These are phyloP conservation scores for Phlebopus sp. DNA, from an alignment of 1,284 basidiomycete genomes.

Conservation along the genomic window DNA sequence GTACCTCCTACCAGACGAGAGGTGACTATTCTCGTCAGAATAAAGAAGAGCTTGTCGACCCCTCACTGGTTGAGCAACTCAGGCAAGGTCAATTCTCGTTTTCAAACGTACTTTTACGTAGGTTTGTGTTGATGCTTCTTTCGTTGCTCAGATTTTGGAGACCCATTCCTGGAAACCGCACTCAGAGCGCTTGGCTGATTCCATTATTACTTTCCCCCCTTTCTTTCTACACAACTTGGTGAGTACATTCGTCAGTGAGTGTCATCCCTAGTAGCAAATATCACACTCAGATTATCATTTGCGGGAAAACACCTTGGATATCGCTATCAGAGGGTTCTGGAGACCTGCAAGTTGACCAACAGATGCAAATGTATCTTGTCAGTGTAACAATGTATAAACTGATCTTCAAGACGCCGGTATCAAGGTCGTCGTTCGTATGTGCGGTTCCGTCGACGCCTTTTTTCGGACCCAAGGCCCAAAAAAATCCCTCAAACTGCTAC, in stretches of 20 bases:
- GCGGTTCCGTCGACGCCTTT: too few relatives aligned
- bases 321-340: too few relatives aligned
- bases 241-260: not conserved
- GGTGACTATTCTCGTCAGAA: conserved; percentile 29
- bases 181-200: conserved; percentile 21
- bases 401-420: too few relatives aligned
- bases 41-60: conserved; percentile 44
- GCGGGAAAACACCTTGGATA: not conserved
- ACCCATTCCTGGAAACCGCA: conserved; percentile 42
- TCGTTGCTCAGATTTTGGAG: conserved; percentile 39
- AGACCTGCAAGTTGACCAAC: too few relatives aligned
- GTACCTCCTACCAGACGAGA: conserved; percentile 24
- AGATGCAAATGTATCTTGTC: too few relatives aligned
- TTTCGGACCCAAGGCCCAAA: too few relatives aligned
- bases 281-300: conserved; percentile 5
- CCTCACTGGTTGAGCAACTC: conserved; percentile 36
- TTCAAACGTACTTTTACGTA: not conserved
- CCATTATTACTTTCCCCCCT: not conserved
- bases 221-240: conserved; percentile 6
- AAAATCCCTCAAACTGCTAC: too few relatives aligned
- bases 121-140: conserved; percentile 3
- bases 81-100: conserved; percentile 34
- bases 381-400: too few relatives aligned
- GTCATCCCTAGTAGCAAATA: conserved; percentile 20
- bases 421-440: too few relatives aligned